Conservation (phyloP, 2,329 filamentous ascomycete genomes). For the Ophiostoma sp. region DNA sequence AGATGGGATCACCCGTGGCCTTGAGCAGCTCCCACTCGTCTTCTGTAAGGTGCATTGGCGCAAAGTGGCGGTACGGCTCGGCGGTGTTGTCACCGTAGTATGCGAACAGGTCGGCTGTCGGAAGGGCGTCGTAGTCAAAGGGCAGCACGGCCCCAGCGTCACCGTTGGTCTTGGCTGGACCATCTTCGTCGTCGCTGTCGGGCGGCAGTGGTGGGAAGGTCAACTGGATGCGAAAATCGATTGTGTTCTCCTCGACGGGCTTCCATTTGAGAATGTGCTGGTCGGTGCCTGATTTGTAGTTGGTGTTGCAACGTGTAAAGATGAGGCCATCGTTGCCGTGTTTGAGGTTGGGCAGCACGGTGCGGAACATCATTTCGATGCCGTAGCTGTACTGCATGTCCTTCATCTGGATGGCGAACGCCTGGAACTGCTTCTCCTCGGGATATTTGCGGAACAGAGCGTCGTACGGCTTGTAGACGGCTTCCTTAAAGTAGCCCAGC, state of each 20-base stretch:
- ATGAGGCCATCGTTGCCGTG: conserved; percentile 97
- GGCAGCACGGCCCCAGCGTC: conserved; percentile 52
- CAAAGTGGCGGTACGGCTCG: conserved; percentile 62
- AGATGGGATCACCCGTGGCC: conserved; percentile 68
- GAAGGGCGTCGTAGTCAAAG: conserved; percentile 77
- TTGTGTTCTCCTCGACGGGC: conserved; percentile 88
- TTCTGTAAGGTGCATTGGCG: conserved; percentile 66
- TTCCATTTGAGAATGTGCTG: conserved; percentile 98
- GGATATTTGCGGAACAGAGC: conserved; percentile 65
- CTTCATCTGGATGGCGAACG: conserved; percentile 85
- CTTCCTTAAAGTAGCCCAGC: conserved; percentile 79
- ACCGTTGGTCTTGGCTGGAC: background rate
- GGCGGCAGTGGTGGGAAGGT: conserved; percentile 68
- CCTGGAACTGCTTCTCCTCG: conserved; percentile 66
- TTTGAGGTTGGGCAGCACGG: conserved; percentile 77
- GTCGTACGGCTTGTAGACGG: conserved; percentile 71
- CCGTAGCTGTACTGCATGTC: conserved; percentile 86
- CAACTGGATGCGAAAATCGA: conserved; percentile 84
- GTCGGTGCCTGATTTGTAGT: conserved; percentile 89
- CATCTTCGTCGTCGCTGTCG: conserved; percentile 46
- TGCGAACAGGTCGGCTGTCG: conserved; percentile 69
- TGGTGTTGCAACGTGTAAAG: conserved; percentile 88
- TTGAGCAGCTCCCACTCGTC: conserved; percentile 86
- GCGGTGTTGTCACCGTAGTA: conserved; percentile 60
- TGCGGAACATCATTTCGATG: conserved; percentile 86